Evolutionary conservation across 306 rosid genomes (phyloP), one percentile per base, ranked within the genome.

Genomic region (Prunus fruticosa): DNA sequence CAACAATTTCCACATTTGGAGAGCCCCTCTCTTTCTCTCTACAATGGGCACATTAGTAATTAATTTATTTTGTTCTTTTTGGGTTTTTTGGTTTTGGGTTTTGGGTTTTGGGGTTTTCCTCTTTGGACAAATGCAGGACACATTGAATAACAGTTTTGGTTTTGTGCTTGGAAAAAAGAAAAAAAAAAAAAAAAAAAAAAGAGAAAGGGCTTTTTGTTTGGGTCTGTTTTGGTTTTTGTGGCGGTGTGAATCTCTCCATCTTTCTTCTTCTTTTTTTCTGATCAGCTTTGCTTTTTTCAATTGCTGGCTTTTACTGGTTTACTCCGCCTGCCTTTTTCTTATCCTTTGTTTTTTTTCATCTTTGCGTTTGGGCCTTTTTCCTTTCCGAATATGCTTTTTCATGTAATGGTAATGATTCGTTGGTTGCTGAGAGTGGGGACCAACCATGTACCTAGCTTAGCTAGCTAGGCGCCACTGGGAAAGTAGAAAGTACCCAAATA

Each of bases 121-220:
- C 30, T 16, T 72, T 51, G 73, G 72, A 71, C 64, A 41, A 73
- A 54, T 65, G 41, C 67, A 56, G 4, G 70, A 23, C 10, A 6
- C 9, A 6, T 38, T 38, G 43, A 38, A 38, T 38, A 38, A 6
- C 43, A 38, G 43, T 51, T 27, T 14, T 38, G 32, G 25, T 11
- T 47, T 25, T 25, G 64, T 75, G 11, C 18, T 28, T 13, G 41
- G 9, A 18, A 47, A 7, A 7, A 38, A 23, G 16, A 18, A 57
- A 6, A 7, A 34, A 7, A 32, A 38, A 6, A 7, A 34, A 7
- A 32, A 38, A 38, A 38, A 6, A 1, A 7, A 38, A 60, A 38
- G 72, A 75, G 64, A 86, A 84, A 85, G 88, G 69, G 54, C 58
- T 74, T 81, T 90, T 84, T 85, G 78, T 89, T 85, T 78, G 80